Evolutionary conservation across 1,284 basidiomycete species (phyloP).

Genomic region (Rhodotorula sp.): DNA sequence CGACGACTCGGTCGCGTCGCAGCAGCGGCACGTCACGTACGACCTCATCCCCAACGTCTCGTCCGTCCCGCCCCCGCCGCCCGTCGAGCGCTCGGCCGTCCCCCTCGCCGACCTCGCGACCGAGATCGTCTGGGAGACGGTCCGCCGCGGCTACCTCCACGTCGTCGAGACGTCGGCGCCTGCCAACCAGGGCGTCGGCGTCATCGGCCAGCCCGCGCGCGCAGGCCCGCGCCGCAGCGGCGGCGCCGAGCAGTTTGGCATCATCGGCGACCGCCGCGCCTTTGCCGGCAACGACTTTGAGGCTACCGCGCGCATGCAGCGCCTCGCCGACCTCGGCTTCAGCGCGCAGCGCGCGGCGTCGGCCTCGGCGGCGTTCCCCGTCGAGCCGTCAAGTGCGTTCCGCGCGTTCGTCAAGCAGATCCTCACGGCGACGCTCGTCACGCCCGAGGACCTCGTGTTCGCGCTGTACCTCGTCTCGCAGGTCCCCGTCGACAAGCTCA

Average conservation of each 20-base stretch:
- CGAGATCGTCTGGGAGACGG: slow-evolving; percentile 46
- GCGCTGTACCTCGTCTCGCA: slow-evolving; percentile 42
- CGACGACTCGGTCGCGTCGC: slow-evolving; percentile 2
- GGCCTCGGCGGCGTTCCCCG: slow-evolving; percentile 27
- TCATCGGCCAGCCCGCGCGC: slow-evolving; percentile 16
- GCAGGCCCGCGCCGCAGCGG: slow-evolving; percentile 24
- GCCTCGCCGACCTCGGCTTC: slow-evolving; percentile 37
- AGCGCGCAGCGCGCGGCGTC: slow-evolving; percentile 8
- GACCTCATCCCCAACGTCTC: slow-evolving; percentile 44
- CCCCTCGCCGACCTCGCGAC: slow-evolving; percentile 44
- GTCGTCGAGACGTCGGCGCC: slow-evolving; percentile 15
- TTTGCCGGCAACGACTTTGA: slow-evolving; percentile 13
- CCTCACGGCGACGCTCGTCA: slow-evolving; percentile 44
- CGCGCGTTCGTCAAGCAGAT: slow-evolving; percentile 45
- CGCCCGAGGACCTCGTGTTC: slow-evolving; percentile 44
- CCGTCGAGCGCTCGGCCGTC: slow-evolving; percentile 45
- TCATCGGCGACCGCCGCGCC: slow-evolving; percentile 44
- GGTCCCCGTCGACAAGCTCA: slow-evolving; percentile 36
- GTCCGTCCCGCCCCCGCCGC: slow-evolving; percentile 44
- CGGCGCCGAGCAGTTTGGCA: slow-evolving; percentile 39
- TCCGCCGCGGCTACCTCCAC: slow-evolving; percentile 36
- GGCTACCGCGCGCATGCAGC: slow-evolving; percentile 26
- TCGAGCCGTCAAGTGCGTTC: slow-evolving; percentile 38
- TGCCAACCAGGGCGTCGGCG: slow-evolving; percentile 1
- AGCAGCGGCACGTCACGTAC: slow-evolving; percentile 30